Base-by-base conservation (phyloP, 2,329 filamentous ascomycete species). In the Sporothrix pseudoabietina region DNA sequence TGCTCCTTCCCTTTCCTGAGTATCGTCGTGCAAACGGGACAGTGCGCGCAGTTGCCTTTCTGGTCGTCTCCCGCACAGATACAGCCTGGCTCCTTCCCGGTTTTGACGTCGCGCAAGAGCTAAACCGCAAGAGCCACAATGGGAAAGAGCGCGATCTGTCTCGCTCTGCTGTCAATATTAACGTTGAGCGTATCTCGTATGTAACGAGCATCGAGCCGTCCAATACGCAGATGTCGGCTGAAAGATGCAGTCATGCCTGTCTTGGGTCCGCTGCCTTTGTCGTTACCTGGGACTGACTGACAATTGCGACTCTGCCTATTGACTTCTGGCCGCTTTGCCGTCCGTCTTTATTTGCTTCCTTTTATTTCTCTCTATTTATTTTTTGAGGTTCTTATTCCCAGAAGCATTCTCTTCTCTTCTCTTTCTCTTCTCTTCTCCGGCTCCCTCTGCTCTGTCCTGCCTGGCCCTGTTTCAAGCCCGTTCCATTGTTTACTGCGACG, bases 61-160 rank as follows among this genome's bases (percentile, higher is more conserved):
- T 66, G 61, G 35, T 22, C 59, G 30, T 54, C 47, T n/a, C 26
- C 30, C 44, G 47, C 49, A 68, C 63, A 68, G 41, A 47, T 68
- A 68, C 63, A 68, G 41, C 65, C 39, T 32, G 14, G 69, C 55
- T 49, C 69, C 30, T 59, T 71, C 61, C 57, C 72, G 41, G 71
- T 72, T 72, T 63, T 69, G 65, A 63, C 32, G 71, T 72, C 16
- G 65, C 30, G 66, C 71, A 72, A 61, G 35, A 55, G 22, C 35
- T 54, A 22, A 22, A 35, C 35, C 35, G 52, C 52, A 71, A 44
- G 16, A 47, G n/a, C 49, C n/a, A 30, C 9, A 55, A 22, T 44
- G 52, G 68, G 35, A 10, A 57, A n/a, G n/a, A 70, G 32, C 52
- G 35, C 47, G 47, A 55, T 39, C 68, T 44, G 68, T 57, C 19